phyloP scores from a whole-genome alignment of 1,284 basidiomycete species.

The Cutaneotrichosporon arboriforme region DNA sequence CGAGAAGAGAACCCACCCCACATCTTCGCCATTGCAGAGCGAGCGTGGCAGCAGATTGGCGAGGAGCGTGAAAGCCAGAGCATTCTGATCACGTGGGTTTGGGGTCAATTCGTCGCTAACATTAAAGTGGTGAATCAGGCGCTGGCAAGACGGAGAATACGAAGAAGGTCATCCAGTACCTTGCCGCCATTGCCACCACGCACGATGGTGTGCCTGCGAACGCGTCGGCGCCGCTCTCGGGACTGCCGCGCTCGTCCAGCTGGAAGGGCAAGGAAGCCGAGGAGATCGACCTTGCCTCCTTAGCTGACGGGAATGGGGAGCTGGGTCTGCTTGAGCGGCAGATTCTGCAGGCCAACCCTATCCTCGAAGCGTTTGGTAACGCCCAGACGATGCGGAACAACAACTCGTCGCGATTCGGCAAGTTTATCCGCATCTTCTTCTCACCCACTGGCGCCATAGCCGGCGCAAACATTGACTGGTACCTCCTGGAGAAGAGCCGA shows the following conservation, averaged over 20 bases:
- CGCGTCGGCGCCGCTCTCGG: constrained; percentile 32
- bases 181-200: constrained; percentile 86
- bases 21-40: constrained; percentile 94
- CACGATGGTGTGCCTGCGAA: constrained; percentile 55
- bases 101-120: constrained; percentile 3
- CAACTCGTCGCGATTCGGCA: constrained; percentile 93
- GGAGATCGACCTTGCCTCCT: constrained; percentile 44
- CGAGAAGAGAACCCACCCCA: constrained; percentile 93
- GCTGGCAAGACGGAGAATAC: constrained; percentile 99
- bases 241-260: constrained; percentile 43
- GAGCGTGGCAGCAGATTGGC: constrained; percentile 98
- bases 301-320: constrained; percentile 55
- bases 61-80: constrained; percentile 96
- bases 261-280: constrained; percentile 44
- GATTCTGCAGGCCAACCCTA: constrained; percentile 96
- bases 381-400: constrained; percentile 98
- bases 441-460: constrained; percentile 90
- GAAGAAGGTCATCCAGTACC: constrained; percentile 99
- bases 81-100: constrained; percentile 87
- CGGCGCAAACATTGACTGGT: constrained; percentile 99
- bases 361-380: constrained; percentile 97
- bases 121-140: constrained; percentile 84
- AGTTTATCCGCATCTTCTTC: constrained; percentile 96
- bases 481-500: constrained; percentile 93
- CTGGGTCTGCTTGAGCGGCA: constrained; percentile 89